Base-by-base conservation (phyloP, 345 rosid genomes). In the Populus euphratica region DNA sequence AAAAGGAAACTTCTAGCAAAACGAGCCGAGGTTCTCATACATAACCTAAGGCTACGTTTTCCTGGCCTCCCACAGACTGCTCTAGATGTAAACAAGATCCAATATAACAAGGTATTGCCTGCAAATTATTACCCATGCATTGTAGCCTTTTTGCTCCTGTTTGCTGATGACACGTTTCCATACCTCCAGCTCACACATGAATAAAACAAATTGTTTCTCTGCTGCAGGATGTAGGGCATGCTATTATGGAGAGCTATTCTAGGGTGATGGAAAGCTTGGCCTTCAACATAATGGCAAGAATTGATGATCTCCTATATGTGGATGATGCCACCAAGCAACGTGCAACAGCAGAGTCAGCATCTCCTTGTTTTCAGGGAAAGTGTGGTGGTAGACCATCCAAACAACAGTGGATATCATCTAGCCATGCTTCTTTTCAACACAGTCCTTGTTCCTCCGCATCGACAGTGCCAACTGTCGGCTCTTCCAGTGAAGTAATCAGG, bases 171-270 rank as follows among this genome's bases (percentile, higher is more conserved):
- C 35, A 31, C 25, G 16, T 16, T 59, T 6, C 25, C 27, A 27
- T 44, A 35, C 44, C 14, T 14, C 25, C 49, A 44, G 8, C 35
- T 20, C 52, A 2, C 67, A 65, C 27, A 68, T 38, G 23, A 7
- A 21, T 36, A 47, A 71, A 25, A 21, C 0, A 33, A 16, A 67
- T 38, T 3, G 36, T 38, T 27, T 20, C 8, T 25, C 49, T 49
- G 20, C n/a, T 85, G 73, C 84, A 87, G 88, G 90, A 87, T 78
- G 83, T 87, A 10, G 90, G 90, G 33, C 80, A 74, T 35, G 80
- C 88, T 33, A 87, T 87, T 38, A 81, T 85, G 38, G 90, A 85
- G 85, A 83, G 90, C 82, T 87, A 87, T 67, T 87, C 88, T 17
- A 83, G 90, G 77, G 90, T 81, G 76, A 83, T 82, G 73, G 87